These are phyloP conservation scores for Anisodus acutangulus DNA, from an alignment of 257 asterid genomes.

Conservation along the genomic window DNA sequence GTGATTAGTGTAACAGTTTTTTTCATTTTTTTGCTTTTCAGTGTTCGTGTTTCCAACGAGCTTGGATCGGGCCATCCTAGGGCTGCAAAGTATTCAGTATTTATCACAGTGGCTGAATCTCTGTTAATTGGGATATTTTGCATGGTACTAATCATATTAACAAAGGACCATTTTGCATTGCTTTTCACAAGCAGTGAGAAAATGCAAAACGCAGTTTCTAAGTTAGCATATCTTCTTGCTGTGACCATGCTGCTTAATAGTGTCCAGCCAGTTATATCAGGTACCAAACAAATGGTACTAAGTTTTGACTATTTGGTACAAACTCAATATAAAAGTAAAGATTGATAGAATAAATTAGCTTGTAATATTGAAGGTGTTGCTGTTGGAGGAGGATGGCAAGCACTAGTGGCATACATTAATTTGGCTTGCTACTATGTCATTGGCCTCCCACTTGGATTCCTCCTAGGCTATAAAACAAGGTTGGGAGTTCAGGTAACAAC, in stretches of 20 bases:
- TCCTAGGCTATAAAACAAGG: conserved; percentile 72
- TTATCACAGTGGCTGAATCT: conserved; percentile 67
- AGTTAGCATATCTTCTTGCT: conserved; percentile 84
- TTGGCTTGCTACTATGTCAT: conserved; percentile 74
- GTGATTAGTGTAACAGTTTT: background rate
- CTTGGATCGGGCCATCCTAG: conserved; percentile 89
- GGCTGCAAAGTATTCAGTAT: conserved; percentile 84
- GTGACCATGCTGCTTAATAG: conserved; percentile 85
- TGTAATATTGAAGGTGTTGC: conserved; percentile 70
- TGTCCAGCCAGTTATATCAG: conserved; percentile 95
- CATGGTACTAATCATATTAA: conserved; percentile 65
- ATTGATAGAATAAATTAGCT: background rate
- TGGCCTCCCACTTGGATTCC: conserved; percentile 82
- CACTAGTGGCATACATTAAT: conserved; percentile 83
- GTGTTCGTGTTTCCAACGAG: conserved; percentile 90
- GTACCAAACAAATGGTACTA: conserved; percentile 31
- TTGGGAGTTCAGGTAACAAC: conserved; percentile 77
- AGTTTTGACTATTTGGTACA: background rate
- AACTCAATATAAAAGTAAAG: background rate
- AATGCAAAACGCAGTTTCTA: conserved; percentile 84
- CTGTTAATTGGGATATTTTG: conserved; percentile 66
- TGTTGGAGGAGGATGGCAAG: conserved; percentile 99
- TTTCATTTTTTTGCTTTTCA: conserved; percentile 28
- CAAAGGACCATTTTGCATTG: conserved; percentile 68
- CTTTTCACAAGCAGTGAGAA: conserved; percentile 67